These are phyloP conservation scores for Trametes versicolor DNA, from an alignment of 1,284 basidiomycete species.

Conservation along the genomic window DNA sequence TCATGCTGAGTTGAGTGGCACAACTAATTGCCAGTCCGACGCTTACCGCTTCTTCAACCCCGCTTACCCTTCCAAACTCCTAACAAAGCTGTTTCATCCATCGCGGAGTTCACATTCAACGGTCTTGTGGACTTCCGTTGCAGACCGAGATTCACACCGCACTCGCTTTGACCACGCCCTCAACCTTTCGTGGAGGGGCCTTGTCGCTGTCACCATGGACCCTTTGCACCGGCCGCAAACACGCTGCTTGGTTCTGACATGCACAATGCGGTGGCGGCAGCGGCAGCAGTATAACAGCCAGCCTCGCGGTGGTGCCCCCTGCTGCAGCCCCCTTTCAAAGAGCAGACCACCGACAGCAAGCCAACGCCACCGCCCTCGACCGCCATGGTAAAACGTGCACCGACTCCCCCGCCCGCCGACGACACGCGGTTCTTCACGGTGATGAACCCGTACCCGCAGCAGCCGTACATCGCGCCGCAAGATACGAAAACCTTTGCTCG, in stretches of 20 bases:
- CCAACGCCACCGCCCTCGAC: constrained; percentile 1
- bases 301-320: background rate
- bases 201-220: background rate
- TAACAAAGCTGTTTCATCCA: background rate
- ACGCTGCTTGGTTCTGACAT: background rate
- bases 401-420: constrained; percentile 63
- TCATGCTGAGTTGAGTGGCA: background rate
- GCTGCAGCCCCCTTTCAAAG: background rate
- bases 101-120: background rate
- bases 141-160: too few species aligned
- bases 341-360: background rate
- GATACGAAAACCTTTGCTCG: constrained; percentile 62
- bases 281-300: background rate
- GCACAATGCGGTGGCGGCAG: background rate
- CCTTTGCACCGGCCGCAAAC: constrained; percentile 7
- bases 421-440: constrained; percentile 69
- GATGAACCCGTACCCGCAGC: constrained; percentile 67
- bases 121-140: too few species aligned
- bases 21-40: constrained; percentile 2
- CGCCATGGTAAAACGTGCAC: constrained; percentile 64
- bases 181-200: background rate
- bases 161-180: constrained; percentile 3
- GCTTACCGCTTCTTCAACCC: background rate
- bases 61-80: background rate
- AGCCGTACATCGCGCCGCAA: constrained; percentile 60